These are phyloP conservation scores for Dichomitus squalens DNA, from an alignment of 1,284 basidiomycete genomes.

Conservation along the genomic window DNA sequence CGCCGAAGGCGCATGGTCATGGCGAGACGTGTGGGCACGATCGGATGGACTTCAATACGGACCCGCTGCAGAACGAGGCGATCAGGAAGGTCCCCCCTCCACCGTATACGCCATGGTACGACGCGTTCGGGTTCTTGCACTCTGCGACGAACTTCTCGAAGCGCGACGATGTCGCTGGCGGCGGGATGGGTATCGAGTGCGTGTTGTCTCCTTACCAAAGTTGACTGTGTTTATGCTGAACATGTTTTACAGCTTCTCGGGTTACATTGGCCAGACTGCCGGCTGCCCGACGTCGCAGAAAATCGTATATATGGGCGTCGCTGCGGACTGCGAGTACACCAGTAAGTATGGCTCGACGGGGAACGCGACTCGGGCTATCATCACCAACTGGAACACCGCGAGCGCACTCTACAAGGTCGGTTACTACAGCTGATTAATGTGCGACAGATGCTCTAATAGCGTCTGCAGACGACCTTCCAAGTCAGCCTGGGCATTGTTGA, in stretches of 20 bases:
- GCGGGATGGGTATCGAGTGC: slow-evolving; percentile 55
- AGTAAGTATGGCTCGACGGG: slow-evolving; percentile 59
- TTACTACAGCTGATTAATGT: background rate
- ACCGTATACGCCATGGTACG: slow-evolving; percentile 42
- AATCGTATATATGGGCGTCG: slow-evolving; percentile 86
- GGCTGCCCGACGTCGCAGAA: slow-evolving; percentile 80
- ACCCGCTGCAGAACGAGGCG: slow-evolving; percentile 58
- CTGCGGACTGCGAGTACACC: slow-evolving; percentile 86
- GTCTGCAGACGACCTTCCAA: slow-evolving; percentile 71
- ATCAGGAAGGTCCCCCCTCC: slow-evolving; percentile 37
- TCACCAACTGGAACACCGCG: slow-evolving; percentile 80
- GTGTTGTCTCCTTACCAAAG: slow-evolving; percentile 22
- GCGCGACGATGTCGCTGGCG: slow-evolving; percentile 61
- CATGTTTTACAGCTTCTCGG: slow-evolving; percentile 54
- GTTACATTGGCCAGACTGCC: slow-evolving; percentile 62
- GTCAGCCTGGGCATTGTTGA: slow-evolving; percentile 85
- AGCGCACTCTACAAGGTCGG: slow-evolving; percentile 76
- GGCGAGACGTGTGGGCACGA: slow-evolving; percentile 70
- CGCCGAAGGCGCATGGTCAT: slow-evolving; percentile 17
- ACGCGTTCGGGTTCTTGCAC: slow-evolving; percentile 40
- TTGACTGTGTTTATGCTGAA: background rate
- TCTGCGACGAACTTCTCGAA: slow-evolving; percentile 37
- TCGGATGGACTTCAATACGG: slow-evolving; percentile 64
- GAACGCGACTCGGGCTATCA: slow-evolving; percentile 73
- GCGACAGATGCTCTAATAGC: background rate